Conservation (phyloP, 2,329 filamentous ascomycete genomes). For the Hypoxylon sp. region DNA sequence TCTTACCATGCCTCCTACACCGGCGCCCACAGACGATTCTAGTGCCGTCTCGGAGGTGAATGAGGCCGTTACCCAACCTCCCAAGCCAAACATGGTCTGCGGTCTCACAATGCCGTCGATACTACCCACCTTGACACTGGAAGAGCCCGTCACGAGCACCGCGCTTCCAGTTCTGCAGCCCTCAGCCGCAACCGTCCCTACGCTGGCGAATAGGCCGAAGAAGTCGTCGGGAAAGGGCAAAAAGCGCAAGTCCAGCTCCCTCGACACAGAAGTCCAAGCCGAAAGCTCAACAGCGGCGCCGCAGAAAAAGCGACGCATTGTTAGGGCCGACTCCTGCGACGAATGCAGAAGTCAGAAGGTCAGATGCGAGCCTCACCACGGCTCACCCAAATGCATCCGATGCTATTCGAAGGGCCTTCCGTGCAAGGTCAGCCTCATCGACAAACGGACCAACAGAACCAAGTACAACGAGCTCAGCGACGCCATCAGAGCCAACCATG, state of each 20-base stretch:
- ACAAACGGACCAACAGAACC: slow-evolving; percentile 19
- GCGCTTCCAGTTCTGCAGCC: not conserved
- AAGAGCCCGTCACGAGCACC: not conserved
- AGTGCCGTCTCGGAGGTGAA: no score
- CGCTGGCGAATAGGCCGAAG: not conserved
- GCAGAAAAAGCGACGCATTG: not conserved
- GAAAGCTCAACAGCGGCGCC: not conserved
- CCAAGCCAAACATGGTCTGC: no score
- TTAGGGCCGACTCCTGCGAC: slow-evolving; percentile 6
- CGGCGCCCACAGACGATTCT: no score
- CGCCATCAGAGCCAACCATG: slow-evolving; percentile 1
- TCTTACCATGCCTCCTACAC: not conserved
- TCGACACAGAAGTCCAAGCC: not conserved
- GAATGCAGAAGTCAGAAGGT: slow-evolving; percentile 7
- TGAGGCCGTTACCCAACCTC: no score
- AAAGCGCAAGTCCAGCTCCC: not conserved
- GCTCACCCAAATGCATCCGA: not conserved
- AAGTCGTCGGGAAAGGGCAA: slow-evolving; percentile 5
- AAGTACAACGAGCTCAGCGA: slow-evolving; percentile 4
- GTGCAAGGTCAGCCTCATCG: not conserved
- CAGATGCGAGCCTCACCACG: slow-evolving; percentile 7
- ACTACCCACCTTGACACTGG: not conserved
- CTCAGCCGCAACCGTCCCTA: not conserved
- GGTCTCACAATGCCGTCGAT: no score
- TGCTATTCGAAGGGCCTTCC: slow-evolving; percentile 3